These are phyloP conservation scores for Pyrenophora seminiperda DNA, from an alignment of 2,329 filamentous ascomycete species.

Conservation along the genomic window DNA sequence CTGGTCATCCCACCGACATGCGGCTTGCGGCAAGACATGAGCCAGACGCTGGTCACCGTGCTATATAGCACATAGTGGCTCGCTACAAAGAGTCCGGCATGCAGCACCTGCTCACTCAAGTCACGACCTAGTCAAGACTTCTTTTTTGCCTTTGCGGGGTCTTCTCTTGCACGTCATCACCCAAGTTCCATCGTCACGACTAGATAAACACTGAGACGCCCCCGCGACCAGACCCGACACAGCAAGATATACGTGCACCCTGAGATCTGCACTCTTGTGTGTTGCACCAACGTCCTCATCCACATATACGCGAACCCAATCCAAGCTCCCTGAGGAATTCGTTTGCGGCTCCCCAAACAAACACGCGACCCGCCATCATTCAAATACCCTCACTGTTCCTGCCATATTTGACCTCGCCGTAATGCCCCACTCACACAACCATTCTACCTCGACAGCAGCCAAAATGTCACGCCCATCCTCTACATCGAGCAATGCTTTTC, in stretches of 20 bases:
- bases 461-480: slow-evolving; percentile 47
- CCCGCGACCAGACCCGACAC: slow-evolving; percentile 15
- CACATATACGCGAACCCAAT: slow-evolving; percentile 35
- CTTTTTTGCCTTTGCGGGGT: not conserved
- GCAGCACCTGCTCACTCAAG: not conserved
- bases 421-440: slow-evolving; percentile 47
- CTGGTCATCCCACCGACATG: not conserved
- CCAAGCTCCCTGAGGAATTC: slow-evolving; percentile 28
- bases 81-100: slow-evolving; percentile 2
- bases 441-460: slow-evolving; percentile 37
- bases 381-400: slow-evolving; percentile 17
- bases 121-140: too few relatives aligned
- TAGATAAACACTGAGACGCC: slow-evolving; percentile 13
- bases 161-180: slow-evolving; percentile 5
- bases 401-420: slow-evolving; percentile 6
- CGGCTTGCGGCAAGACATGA: slow-evolving; percentile 8
- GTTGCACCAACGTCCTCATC: slow-evolving; percentile 32
- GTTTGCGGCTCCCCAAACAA: slow-evolving; percentile 34
- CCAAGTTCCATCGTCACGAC: not conserved
- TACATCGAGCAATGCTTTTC: slow-evolving; percentile 43
- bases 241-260: slow-evolving; percentile 18
- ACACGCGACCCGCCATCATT: slow-evolving; percentile 10
- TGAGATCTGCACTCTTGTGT: slow-evolving; percentile 20
- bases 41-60: not conserved
- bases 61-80: slow-evolving; percentile 17